Percentiles rank a stretch among this genome's conserved stretches.
These are phyloP conservation scores for Geotrichum siamense DNA, from an alignment of 1,139 yeast species.

Conservation along the genomic window DNA sequence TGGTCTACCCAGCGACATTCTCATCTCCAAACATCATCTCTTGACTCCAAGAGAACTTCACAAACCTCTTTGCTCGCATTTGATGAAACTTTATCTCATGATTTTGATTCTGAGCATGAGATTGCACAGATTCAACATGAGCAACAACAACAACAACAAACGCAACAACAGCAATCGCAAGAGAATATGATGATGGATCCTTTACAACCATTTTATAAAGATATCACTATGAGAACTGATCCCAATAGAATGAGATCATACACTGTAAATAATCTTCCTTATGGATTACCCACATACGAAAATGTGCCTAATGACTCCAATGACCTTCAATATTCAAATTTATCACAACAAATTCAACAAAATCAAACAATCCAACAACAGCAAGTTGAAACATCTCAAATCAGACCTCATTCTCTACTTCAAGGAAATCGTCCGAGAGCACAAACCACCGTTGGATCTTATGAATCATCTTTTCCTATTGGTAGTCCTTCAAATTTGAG, in stretches of 20 bases:
- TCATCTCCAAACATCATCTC: constrained; percentile 15
- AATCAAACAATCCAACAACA: constrained; percentile 21
- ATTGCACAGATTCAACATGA: too few species aligned
- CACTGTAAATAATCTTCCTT: constrained; percentile 33
- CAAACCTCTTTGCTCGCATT: constrained; percentile 18
- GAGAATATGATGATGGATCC: constrained; percentile 25
- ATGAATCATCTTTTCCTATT: constrained; percentile 19
- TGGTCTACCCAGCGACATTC: constrained; percentile 26
- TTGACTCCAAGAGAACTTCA: constrained; percentile 19
- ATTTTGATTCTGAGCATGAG: constrained; percentile 17
- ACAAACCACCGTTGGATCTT: constrained; percentile 24
- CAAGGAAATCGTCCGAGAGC: constrained; percentile 23
- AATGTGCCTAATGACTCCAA: constrained; percentile 9
- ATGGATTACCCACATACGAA: constrained; percentile 24
- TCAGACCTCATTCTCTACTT: constrained; percentile 14
- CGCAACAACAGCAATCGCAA: constrained; percentile 5
- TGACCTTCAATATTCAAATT: constrained; percentile 14
- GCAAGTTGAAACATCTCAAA: constrained; percentile 10
- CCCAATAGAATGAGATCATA: constrained; percentile 36
- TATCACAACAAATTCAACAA: constrained; percentile 20
- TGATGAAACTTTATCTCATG: constrained; percentile 18
- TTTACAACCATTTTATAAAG: constrained; percentile 32
- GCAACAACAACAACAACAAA: too few species aligned
- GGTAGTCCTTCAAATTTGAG: constrained; percentile 13
- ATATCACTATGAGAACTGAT: constrained; percentile 32